phyloP scores from a whole-genome alignment of 352 stramenopile species.

The Phytophthora cactorum region DNA sequence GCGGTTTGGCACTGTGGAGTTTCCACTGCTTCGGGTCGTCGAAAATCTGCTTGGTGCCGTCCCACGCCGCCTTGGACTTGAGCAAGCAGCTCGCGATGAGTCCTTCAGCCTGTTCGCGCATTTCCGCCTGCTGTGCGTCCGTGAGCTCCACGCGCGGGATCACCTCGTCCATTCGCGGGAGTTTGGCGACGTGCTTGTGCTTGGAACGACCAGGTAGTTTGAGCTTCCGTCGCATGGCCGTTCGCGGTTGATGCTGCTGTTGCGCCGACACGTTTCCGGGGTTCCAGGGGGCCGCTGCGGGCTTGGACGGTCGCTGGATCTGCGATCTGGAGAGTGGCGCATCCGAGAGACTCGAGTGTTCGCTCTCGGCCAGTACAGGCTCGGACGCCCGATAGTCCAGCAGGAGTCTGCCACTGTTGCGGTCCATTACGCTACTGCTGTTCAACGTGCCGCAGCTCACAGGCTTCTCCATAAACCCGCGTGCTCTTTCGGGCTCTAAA shows the following conservation, averaged over 20 bases:
- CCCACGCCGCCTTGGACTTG: constrained; percentile 59
- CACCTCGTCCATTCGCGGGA: constrained; percentile 46
- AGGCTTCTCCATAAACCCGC: constrained; percentile 19
- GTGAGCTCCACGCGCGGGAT: constrained; percentile 42
- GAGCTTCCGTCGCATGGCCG: constrained; percentile 32
- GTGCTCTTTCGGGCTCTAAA: constrained; percentile 1
- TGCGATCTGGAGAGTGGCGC: constrained; percentile 34
- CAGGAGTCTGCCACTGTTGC: constrained; percentile 24
- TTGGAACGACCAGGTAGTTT: constrained; percentile 32
- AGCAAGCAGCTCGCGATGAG: constrained; percentile 46
- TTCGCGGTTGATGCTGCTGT: constrained; percentile 11
- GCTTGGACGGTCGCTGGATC: constrained; percentile 31
- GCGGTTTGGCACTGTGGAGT: constrained; percentile 59
- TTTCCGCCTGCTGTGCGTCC: constrained; percentile 30
- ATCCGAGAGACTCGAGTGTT: constrained; percentile 37
- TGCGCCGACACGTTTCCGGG: constrained; percentile 4
- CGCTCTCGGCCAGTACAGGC: constrained; percentile 34
- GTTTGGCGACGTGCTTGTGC: constrained; percentile 32
- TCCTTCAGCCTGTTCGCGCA: constrained; percentile 43
- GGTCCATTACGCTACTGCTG: constrained; percentile 30
- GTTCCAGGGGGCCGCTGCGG: constrained; percentile 22
- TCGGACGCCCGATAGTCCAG: constrained; percentile 41
- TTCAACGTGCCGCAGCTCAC: constrained; percentile 25
- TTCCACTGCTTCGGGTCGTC: constrained; percentile 71
- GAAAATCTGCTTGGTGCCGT: constrained; percentile 66